Conservation (phyloP, 2,329 filamentous ascomycete genomes). For the Diaporthe amygdali region DNA sequence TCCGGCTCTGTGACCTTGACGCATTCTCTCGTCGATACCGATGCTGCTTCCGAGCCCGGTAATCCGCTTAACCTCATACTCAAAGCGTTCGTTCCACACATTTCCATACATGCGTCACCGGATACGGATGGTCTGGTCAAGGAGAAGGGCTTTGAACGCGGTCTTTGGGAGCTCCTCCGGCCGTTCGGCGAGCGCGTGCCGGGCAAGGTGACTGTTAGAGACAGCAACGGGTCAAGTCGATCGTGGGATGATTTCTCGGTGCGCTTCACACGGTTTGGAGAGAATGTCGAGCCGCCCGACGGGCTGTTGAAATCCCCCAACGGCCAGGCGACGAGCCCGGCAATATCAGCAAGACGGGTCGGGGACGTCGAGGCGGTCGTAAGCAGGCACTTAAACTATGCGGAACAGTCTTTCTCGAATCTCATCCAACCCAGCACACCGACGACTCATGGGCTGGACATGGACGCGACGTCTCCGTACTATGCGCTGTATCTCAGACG, state of each 20-base stretch:
- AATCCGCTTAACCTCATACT: constrained; percentile 73
- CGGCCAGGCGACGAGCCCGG: constrained; percentile 30
- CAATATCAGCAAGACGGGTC: constrained; percentile 53
- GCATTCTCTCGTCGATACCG: constrained; percentile 49
- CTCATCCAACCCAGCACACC: constrained; percentile 43
- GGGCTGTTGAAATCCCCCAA: constrained; percentile 33
- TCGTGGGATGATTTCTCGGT: constrained; percentile 90
- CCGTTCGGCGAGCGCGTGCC: constrained; percentile 89
- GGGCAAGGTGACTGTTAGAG: constrained; percentile 87
- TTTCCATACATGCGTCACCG: constrained; percentile 84
- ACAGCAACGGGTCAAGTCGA: constrained; percentile 84
- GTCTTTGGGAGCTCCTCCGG: constrained; percentile 83
- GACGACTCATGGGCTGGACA: constrained; percentile 47
- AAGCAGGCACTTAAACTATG: constrained; percentile 77
- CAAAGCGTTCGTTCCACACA: constrained; percentile 85
- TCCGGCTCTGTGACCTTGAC: constrained; percentile 52
- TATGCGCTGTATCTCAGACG: constrained; percentile 86
- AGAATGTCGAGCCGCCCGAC: constrained; percentile 59
- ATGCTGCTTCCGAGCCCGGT: constrained; percentile 49
- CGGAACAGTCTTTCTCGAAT: constrained; percentile 64
- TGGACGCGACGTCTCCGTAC: constrained; percentile 72
- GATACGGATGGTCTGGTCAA: constrained; percentile 82
- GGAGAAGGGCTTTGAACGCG: constrained; percentile 83
- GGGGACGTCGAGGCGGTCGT: constrained; percentile 80
- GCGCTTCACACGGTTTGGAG: constrained; percentile 77